Evolutionary conservation across 2,329 filamentous ascomycete genomes (phyloP).

Genomic region (Aureobasidium melanogenum): DNA sequence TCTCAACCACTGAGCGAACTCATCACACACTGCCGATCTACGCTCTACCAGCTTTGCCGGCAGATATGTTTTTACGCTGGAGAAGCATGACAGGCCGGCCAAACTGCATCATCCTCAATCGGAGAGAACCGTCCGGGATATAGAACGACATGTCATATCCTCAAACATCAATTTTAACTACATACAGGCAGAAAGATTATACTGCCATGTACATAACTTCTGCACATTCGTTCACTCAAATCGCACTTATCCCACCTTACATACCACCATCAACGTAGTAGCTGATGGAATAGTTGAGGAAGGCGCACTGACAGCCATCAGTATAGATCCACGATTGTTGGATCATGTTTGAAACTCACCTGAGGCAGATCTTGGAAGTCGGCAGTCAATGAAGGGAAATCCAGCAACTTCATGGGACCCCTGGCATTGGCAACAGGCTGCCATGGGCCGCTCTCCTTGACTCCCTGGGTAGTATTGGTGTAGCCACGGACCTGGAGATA

Average conservation of each 20-base stretch:
- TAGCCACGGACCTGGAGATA: slow-evolving; percentile 43
- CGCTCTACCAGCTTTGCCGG: neutral
- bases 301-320: slow-evolving; percentile 30
- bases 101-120: neutral
- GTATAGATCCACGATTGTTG: neutral
- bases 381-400: slow-evolving; percentile 36
- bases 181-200: neutral
- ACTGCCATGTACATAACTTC: neutral
- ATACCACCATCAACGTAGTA: slow-evolving; percentile 31
- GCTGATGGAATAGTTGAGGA: slow-evolving; percentile 36
- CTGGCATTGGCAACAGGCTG: slow-evolving; percentile 30
- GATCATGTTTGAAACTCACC: neutral
- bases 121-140: neutral
- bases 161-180: neutral
- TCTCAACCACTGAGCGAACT: neutral
- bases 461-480: slow-evolving; percentile 31
- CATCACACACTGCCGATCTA: neutral
- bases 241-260: neutral
- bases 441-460: slow-evolving; percentile 31
- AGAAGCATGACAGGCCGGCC: neutral
- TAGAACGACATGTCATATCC: too few species aligned
- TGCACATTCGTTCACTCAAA: neutral
- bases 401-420: slow-evolving; percentile 35
- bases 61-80: neutral
- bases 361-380: slow-evolving; percentile 43